Base-by-base conservation (phyloP, 208 protist genomes). In the Jaenimonas drosophilae region DNA sequence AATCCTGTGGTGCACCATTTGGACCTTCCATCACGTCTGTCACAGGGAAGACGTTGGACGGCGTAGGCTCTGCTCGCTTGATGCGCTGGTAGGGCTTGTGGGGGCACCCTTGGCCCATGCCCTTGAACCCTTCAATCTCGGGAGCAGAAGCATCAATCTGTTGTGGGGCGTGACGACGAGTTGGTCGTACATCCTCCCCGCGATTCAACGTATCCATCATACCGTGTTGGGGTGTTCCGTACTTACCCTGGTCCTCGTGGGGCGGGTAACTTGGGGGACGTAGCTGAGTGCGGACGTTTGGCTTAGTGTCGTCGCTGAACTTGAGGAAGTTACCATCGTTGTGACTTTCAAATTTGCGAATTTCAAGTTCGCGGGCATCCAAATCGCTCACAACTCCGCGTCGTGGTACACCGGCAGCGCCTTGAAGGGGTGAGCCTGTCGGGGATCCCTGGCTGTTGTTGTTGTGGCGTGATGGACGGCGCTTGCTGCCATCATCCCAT, bases 401-500 rank as follows among this genome's bases (percentile, higher is more conserved):
- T 40, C 39, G 43, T 63, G 55, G n/a, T 38, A 19, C n/a, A 55
- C 50, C 17, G 19, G 42, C 1, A 49, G 45, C 17, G 30, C 43
- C 7, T 42, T 46, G n/a, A 50, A 31, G 43, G 55, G 54, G 11
- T 37, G 39, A n/a, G 2, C 37, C 16, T 55, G 37, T 11, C 49
- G 48, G 37, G 16, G 58, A 56, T 0, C 4, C 48, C 28, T 28
- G 50, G 44, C 7, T 41, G 29, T 26, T 30, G 34, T 25, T 32
- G 47, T 4, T 45, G 45, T 11, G 24, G 20, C 33, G 4, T 26
- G 7, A 47, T 44, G 17, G 47, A 36, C 0, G 27, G 46, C 23
- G n/a, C n/a, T n/a, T n/a, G n/a, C n/a, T n/a, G 25, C 59, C 33
- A 20, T 40, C 69, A 38, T 92, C 63, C 79, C 84, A 92, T 11